A percentile compares a stretch with the other conserved stretches of the same genome.
These are phyloP conservation scores for Jamesozyma piceae DNA, from an alignment of 805 yeast species.

Conservation along the genomic window DNA sequence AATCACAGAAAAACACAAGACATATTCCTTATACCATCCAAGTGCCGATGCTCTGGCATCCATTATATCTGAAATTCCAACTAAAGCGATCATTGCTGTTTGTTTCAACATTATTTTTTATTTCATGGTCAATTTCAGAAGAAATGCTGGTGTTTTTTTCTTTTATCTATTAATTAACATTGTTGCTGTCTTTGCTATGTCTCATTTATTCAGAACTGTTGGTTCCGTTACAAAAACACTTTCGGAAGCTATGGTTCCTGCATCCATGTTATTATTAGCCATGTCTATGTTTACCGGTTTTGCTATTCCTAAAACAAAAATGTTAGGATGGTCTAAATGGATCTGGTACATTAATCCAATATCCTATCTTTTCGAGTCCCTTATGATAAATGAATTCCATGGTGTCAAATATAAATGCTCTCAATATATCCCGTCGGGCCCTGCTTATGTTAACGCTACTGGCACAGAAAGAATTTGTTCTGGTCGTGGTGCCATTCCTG, in stretches of 20 bases:
- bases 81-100: constrained; percentile 36
- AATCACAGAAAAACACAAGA: constrained; percentile 50
- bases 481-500: constrained; percentile 42
- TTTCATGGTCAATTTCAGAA: constrained; percentile 45
- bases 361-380: constrained; percentile 37
- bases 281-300: constrained; percentile 36
- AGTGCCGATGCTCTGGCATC: constrained; percentile 58
- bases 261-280: constrained; percentile 33
- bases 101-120: constrained; percentile 42
- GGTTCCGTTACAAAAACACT: constrained; percentile 33
- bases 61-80: constrained; percentile 49
- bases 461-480: constrained; percentile 35
- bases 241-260: constrained; percentile 39
- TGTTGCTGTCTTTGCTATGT: constrained; percentile 42
- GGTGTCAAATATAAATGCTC: constrained; percentile 31
- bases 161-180: constrained; percentile 38
- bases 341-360: constrained; percentile 37
- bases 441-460: constrained; percentile 30
- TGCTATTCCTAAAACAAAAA: too few relatives aligned
- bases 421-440: constrained; percentile 35
- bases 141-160: constrained; percentile 48
- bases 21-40: constrained; percentile 50
- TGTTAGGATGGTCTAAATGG: too few relatives aligned
- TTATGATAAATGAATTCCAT: constrained; percentile 38
- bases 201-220: constrained; percentile 39